phyloP scores from a whole-genome alignment of 2,329 filamentous ascomycete species.

The Talaromyces marneffei region DNA sequence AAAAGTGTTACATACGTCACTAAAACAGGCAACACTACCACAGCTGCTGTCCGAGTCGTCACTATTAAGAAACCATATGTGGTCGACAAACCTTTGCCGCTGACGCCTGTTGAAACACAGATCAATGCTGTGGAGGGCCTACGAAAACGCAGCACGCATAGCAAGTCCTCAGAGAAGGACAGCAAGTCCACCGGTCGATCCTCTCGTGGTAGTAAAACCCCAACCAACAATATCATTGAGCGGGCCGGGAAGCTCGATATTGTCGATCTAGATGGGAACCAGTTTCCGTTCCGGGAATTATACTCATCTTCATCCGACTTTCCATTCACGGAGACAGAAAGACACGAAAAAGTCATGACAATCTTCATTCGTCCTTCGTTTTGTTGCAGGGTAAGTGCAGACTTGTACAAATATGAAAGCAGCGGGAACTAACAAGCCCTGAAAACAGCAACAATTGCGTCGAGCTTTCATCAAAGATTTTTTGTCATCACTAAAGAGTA shows the following conservation, averaged over 20 bases:
- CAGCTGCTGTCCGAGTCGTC: constrained; percentile 6
- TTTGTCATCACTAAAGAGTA: not conserved
- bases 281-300: constrained; percentile 57
- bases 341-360: constrained; percentile 43
- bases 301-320: constrained; percentile 34
- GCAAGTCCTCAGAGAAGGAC: not conserved
- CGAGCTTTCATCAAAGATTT: constrained; percentile 2
- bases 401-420: not conserved
- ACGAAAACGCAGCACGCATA: not conserved
- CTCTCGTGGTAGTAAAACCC: not conserved
- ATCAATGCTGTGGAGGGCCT: not conserved
- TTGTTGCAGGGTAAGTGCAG: constrained; percentile 4
- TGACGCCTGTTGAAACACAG: constrained; percentile 6
- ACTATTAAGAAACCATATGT: constrained; percentile 1
- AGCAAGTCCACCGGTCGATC: not conserved
- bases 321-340: constrained; percentile 37
- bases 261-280: constrained; percentile 56
- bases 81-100: constrained; percentile 11
- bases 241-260: constrained; percentile 32
- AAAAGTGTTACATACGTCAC: not conserved
- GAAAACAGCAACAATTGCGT: constrained; percentile 51
- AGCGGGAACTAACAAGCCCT: constrained; percentile 64
- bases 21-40: not conserved
- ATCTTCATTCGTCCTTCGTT: not conserved
- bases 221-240: constrained; percentile 12